Conservation (phyloP, 129 eudicot species). For the Flaveria bidentis region DNA sequence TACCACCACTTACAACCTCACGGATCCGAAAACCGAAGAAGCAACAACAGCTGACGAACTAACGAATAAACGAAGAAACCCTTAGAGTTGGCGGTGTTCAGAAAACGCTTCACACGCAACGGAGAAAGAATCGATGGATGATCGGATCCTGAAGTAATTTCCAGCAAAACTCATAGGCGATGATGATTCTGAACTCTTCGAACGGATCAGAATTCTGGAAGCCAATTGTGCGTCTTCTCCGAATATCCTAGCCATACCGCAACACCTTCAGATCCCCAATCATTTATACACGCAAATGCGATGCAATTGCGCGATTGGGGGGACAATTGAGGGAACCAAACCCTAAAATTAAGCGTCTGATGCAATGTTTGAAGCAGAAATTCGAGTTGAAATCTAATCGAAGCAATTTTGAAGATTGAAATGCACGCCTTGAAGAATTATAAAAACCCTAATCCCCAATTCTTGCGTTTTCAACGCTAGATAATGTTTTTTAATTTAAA, state of each 20-base stretch:
- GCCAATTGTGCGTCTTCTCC: constrained; percentile 17
- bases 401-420: constrained; percentile 26
- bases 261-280: constrained; percentile 32
- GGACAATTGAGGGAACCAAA: not conserved
- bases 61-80: constrained; percentile 2
- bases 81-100: constrained; percentile 30
- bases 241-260: constrained; percentile 31
- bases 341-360: constrained; percentile 4
- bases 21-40: constrained; percentile 21
- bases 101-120: constrained; percentile 55
- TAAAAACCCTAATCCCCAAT: constrained; percentile 36
- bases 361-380: constrained; percentile 20
- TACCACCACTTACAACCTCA: constrained; percentile 16
- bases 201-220: constrained; percentile 20
- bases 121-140: constrained; percentile 45
- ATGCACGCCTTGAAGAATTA: constrained; percentile 19
- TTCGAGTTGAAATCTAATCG: constrained; percentile 7
- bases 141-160: constrained; percentile 37
- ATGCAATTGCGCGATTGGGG: constrained; percentile 22
- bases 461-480: constrained; percentile 1
- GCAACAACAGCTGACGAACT: constrained; percentile 7
- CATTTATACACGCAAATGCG: constrained; percentile 24
- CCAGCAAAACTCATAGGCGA: constrained; percentile 35
- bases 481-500: constrained; percentile 8
- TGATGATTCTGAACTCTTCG: constrained; percentile 28